Base-by-base conservation (phyloP, 768 basidiomycete genomes). In the Amanita rubescens region DNA sequence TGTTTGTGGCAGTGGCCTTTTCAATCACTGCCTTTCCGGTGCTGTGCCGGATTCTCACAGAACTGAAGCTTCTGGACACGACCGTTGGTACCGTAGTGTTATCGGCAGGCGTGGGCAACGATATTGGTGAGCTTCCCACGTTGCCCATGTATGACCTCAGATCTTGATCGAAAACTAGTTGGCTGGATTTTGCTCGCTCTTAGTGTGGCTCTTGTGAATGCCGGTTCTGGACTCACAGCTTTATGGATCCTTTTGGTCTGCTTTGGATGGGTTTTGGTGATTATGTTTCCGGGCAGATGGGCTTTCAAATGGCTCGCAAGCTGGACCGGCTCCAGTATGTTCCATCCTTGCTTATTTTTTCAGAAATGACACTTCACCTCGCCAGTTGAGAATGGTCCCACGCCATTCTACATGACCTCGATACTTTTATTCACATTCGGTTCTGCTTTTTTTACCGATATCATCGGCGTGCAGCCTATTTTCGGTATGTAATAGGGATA, bases 1-100 rank as follows among this genome's bases (percentile, higher is more conserved):
- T 99, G 34, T 97, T 98, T 69, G 84, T 89, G 9, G 93, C 91
- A 12, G 91, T 94, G 19, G 92, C 93, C 0, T 93, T 85, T 70
- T 85, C 87, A 3, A 92, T 92, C 61, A 91, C 89, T 0, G 90
- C 89, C 0, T 90, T 92, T 57, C 90, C 91, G 0, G 86, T 93
- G 1, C 73, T 93, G 6, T 91, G 88, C 67, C 78, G 94, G 57
- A 88, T 96, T 68, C 73, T 97, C 42, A 88, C 87, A 1, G 94
- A 96, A 64, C 80, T 95, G 52, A 93, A 94, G 67, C 73, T 99
- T 1, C 76, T 98, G 56, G 88, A 94, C 55, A 96, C 92, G 0
- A 85, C 83, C 0, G 91, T 99, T 34, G 96, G 94, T 5, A 85
- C 96, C 55, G 84, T 96, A 22, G 94, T 94, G 1, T 79, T 99